Conservation (phyloP, 1,284 basidiomycete species). For the Erythrobasidium hasegawianum region DNA sequence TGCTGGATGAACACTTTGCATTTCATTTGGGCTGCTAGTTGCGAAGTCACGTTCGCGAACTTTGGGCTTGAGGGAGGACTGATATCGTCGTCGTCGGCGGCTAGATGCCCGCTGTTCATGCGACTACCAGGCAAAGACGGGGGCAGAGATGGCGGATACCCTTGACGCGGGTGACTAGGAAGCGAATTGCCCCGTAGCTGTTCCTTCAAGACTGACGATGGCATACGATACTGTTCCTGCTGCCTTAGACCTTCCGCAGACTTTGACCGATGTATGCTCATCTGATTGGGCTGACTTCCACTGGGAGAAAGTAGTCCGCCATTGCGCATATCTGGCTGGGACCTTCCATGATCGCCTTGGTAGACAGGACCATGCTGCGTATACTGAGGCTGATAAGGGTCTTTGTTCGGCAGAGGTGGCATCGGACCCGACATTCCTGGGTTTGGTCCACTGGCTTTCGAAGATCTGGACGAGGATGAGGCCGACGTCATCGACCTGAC, state of each 20-base stretch:
- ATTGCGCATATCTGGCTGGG: conserved; percentile 29
- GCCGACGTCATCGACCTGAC: conserved; percentile 23
- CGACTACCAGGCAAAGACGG: conserved; percentile 19
- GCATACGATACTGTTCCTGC: conserved; percentile 38
- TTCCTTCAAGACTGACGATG: conserved; percentile 38
- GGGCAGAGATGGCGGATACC: background rate
- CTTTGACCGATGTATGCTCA: conserved; percentile 39
- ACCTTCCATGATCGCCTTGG: background rate
- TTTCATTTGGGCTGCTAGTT: conserved; percentile 88
- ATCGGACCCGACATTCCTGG: conserved; percentile 13
- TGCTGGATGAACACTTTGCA: conserved; percentile 98
- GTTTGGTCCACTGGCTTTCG: conserved; percentile 5
- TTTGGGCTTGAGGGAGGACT: conserved; percentile 40
- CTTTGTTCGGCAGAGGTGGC: conserved; percentile 25
- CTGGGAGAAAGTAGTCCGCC: conserved; percentile 29
- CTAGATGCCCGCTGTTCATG: conserved; percentile 23
- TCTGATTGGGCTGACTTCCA: conserved; percentile 16
- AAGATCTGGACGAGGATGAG: conserved; percentile 13
- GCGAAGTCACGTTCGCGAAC: conserved; percentile 56
- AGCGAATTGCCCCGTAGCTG: conserved; percentile 34
- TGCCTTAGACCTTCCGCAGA: conserved; percentile 40
- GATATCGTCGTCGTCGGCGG: conserved; percentile 31
- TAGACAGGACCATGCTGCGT: background rate
- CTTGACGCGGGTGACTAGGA: conserved; percentile 16
- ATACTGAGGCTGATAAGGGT: conserved; percentile 9